phyloP scores from a whole-genome alignment of 495 filamentous ascomycete species.

The Chlorociboria aeruginascens region DNA sequence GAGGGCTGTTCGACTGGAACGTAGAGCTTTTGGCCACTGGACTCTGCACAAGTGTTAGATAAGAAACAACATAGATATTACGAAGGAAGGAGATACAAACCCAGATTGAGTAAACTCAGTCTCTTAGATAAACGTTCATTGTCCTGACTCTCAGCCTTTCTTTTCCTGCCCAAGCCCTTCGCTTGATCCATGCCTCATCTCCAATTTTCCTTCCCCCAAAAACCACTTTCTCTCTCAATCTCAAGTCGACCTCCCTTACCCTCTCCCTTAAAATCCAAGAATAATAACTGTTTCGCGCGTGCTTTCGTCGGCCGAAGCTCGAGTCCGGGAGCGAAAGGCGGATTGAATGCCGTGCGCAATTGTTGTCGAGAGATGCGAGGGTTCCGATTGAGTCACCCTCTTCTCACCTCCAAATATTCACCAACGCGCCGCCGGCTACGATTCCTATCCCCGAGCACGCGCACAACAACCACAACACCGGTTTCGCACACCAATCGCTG shows the following conservation, averaged over 20 bases:
- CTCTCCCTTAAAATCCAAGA: not conserved
- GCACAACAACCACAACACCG: constrained; percentile 11
- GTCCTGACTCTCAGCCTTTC: constrained; percentile 37
- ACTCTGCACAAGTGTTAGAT: constrained; percentile 27
- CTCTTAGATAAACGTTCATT: constrained; percentile 62
- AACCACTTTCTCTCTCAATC: not conserved
- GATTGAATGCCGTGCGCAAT: constrained; percentile 20
- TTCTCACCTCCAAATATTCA: constrained; percentile 7
- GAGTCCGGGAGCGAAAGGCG: not conserved
- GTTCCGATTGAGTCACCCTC: constrained; percentile 11
- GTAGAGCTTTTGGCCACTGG: constrained; percentile 42
- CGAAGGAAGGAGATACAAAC: constrained; percentile 33
- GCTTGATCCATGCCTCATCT: constrained; percentile 23
- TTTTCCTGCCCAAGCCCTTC: constrained; percentile 30
- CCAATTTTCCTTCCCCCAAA: not conserved
- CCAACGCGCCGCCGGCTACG: constrained; percentile 3
- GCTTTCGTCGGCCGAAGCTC: constrained; percentile 2
- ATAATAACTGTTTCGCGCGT: not conserved
- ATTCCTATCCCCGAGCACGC: constrained; percentile 2
- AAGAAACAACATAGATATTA: not conserved
- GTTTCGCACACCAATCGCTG: not conserved
- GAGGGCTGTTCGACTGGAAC: constrained; percentile 33
- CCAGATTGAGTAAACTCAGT: constrained; percentile 69
- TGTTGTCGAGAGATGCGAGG: constrained; percentile 8
- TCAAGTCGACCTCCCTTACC: not conserved